These are phyloP conservation scores for Zygosaccharomyces sapae DNA, from an alignment of 1,139 yeast species.

Conservation along the genomic window DNA sequence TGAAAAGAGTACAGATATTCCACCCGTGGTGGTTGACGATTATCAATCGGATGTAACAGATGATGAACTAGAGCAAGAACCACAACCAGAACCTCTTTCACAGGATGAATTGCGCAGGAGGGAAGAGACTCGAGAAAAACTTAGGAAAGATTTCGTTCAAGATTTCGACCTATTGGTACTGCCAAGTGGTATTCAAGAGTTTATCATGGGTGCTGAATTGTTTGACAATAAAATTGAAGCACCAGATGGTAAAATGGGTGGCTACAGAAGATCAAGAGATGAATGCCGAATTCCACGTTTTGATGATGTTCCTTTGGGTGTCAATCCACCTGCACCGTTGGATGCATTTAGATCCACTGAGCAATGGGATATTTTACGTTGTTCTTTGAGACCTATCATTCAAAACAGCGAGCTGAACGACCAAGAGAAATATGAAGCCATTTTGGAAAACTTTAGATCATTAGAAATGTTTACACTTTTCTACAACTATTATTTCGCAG, in stretches of 20 bases:
- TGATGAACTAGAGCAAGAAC: slow-evolving; percentile 31
- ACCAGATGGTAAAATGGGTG: slow-evolving; percentile 27
- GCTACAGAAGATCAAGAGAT: slow-evolving; percentile 31
- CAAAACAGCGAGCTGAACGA: slow-evolving; percentile 7
- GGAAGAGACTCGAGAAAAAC: slow-evolving; percentile 9
- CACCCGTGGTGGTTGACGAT: slow-evolving; percentile 13
- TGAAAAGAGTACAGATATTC: slow-evolving; percentile 1
- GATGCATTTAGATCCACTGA: slow-evolving; percentile 37
- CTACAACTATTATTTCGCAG: slow-evolving; percentile 58
- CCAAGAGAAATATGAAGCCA: slow-evolving; percentile 16
- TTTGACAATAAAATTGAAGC: slow-evolving; percentile 23
- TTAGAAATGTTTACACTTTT: slow-evolving; percentile 46
- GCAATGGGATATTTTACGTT: slow-evolving; percentile 34
- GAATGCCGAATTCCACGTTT: slow-evolving; percentile 29
- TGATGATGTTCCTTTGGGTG: slow-evolving; percentile 29
- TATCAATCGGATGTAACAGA: slow-evolving; percentile 27
- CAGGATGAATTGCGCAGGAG: slow-evolving; percentile 17
- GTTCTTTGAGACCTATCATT: slow-evolving; percentile 17
- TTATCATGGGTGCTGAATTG: slow-evolving; percentile 32
- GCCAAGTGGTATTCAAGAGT: slow-evolving; percentile 73
- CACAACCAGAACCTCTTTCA: slow-evolving; percentile 18
- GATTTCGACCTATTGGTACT: slow-evolving; percentile 44
- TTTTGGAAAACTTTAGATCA: slow-evolving; percentile 28
- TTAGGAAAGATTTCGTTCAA: slow-evolving; percentile 17
- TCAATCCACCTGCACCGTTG: slow-evolving; percentile 36